Base-by-base conservation (phyloP, 257 asterid genomes). In the Avicennia marina region DNA sequence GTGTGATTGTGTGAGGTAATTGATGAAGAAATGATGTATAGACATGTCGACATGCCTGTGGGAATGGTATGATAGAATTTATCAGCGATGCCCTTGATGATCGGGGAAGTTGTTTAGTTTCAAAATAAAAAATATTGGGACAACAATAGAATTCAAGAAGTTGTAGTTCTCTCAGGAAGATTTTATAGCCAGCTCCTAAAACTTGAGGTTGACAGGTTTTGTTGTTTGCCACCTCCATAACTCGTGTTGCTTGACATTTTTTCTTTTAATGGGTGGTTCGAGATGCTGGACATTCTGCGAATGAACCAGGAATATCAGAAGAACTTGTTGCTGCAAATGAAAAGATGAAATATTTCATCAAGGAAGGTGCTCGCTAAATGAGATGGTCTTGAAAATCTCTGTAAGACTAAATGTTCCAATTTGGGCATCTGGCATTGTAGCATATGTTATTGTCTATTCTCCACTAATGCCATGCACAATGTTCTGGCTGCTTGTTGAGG, bases 251-350 rank as follows among this genome's bases (percentile, higher is more conserved):
- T 18, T 32, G 10, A 59, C 19, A 20, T 15, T 5, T 25, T 41
- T 44, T 18, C 27, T n/a, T 40, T 18, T 18, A 5, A 38, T 60
- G 87, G 98, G 77, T 88, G 52, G 93, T 88, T 63, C 74, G 85
- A 11, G 86, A 84, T 73, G 96, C 96, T 12, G 96, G 98, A 26
- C 98, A 91, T 70, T 91, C 98, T 32, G 96, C 96, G 36, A 83
- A 88, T 17, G 98, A 91, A 69, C 85, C 77, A 13, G 95, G 95
- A 69, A 83, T 58, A 71, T 74, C 96, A 0, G 77, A 64, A 41
- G 93, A 91, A 75, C 96, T 91, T 45, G 96, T 91, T 44, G 94
- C 90, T 39, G 95, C 84, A 40, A 88, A 84, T 53, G 91, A 91
- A 74, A 88, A 83, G 75, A 42, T 88, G 80, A 91, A 85, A 68